Conservation (phyloP, 129 eudicot genomes). For the Mikania micrantha region DNA sequence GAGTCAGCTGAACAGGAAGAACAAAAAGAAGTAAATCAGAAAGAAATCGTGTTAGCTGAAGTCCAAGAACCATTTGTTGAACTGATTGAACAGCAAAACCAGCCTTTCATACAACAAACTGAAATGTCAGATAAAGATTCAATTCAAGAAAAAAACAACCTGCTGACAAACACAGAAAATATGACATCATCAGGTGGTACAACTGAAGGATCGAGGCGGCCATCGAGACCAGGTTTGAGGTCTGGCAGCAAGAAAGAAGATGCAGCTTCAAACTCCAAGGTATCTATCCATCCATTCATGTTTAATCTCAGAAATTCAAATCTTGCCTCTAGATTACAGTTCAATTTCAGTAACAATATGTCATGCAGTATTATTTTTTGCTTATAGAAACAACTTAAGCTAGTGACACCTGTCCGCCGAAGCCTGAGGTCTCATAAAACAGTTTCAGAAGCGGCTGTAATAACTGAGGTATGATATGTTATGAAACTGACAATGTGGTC, state of each 20-base stretch:
- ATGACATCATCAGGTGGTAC: not conserved
- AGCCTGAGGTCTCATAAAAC: constrained; percentile 26
- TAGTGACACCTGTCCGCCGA: constrained; percentile 24
- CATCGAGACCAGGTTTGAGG: constrained; percentile 20
- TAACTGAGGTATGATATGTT: constrained; percentile 19
- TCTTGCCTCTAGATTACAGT: not conserved
- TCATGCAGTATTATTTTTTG: not conserved
- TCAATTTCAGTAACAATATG: not conserved
- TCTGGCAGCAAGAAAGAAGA: constrained; percentile 23
- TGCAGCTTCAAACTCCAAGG: constrained; percentile 18
- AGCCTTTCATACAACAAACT: constrained; percentile 12
- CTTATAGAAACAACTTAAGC: constrained; percentile 23
- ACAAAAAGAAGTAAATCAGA: constrained; percentile 17
- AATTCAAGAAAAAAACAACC: not conserved
- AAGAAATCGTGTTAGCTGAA: not conserved
- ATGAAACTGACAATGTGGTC: not conserved
- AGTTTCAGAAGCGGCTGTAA: constrained; percentile 18
- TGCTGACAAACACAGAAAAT: not conserved
- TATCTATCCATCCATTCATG: not conserved
- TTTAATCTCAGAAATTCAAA: not conserved
- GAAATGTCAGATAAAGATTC: constrained; percentile 10
- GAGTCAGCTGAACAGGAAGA: constrained; percentile 25
- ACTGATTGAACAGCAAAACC: constrained; percentile 1
- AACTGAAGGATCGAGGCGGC: constrained; percentile 14
- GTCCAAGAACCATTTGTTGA: constrained; percentile 2